Evolutionary conservation across 495 filamentous ascomycete genomes (phyloP), one percentile per base, ranked within the genome.

Genomic region (Penicillium herquei): DNA sequence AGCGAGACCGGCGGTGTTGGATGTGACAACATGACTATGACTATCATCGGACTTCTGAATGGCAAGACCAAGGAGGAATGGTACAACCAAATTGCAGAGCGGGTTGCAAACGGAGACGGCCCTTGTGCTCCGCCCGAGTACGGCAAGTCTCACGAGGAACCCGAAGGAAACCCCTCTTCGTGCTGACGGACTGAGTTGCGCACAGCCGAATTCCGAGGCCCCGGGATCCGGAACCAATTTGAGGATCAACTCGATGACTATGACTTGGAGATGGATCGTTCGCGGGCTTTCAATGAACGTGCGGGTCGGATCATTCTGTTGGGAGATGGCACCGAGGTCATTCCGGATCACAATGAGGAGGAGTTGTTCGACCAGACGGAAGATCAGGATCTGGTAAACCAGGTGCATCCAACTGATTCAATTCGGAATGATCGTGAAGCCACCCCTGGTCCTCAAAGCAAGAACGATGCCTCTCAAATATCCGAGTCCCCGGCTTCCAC

Each of bases 1-100:
- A 94, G 92, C 63, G 95, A 98, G 73, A 98, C 94, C 40, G 94
- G 94, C 33, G 94, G 94, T 42, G 94, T 98, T 46, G 94, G 94
- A 57, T 98, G 94, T 74, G 94, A 98, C 75, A 98, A 98, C 78
- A 98, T 98, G 94, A 98, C 94, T 59, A 96, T 98, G 89, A 81
- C 87, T 63, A 78, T 98, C 60, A 79, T 98, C 68, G 94, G 87
- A 58, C 84, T 98, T 65, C 84, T 98, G 51, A 83, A 86, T 59
- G 94, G 93, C 69, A 87, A 87, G 80, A 91, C 83, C 64, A 96
- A 96, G 78, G 92, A 96, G 68, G 87, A 97, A 74, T 98, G 94
- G 94, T 98, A 98, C 68, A 88, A 96, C 61, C 84, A 91, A 77
- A 89, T 98, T 72, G 91, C 87, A 56, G 91, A 89, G 73, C 82